Base-by-base conservation (phyloP, 805 yeast species). In the Starmerella sirachaensis region DNA sequence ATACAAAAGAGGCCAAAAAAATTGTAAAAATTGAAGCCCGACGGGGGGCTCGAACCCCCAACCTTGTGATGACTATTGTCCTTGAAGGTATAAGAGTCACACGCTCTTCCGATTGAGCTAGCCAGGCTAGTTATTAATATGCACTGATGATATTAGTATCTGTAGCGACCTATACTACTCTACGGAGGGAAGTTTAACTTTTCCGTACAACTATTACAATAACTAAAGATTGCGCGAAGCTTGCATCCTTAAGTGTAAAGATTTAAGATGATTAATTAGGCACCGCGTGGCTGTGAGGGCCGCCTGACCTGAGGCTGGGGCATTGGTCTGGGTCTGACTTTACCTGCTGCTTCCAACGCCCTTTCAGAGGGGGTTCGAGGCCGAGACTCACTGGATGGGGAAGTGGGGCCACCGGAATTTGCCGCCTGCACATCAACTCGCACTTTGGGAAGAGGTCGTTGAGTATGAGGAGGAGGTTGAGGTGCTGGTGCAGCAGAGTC, bases 31-130 rank as follows among this genome's bases (percentile, higher is more conserved):
- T 5, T 13, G 10, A 33, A 41, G 46, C 46, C 46, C 46, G 12
- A 42, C 46, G 46, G 45, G 46, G 46, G 46, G 46, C 46, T 42
- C 46, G 46, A 42, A 42, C 46, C 46, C 46, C 45, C 46, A 42
- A 42, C 46, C 46, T 42, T 42, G 46, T 42, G 46, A 42, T 42
- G 46, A 42, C 18, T 32, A 37, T 40, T 31, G 35, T 31, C 3
- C 32, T 14, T 32, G 25, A 3, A 18, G 17, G 20, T 3, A 35
- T 42, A 42, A 42, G 46, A 42, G 46, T 42, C 46, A 42, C 46
- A 42, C 46, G 46, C 46, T 42, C 46, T 42, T 28, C 46, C 46
- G 46, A 42, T 42, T 42, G 46, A 42, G 46, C 46, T 42, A 42
- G 46, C 46, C 12, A 42, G 46, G 46, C 46, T 20, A 10, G 12